A percentile compares a stretch with the other conserved stretches of the same genome.
Evolutionary conservation across 164 flowering plant species (phyloP).

Genomic region (Platanus orientalis): DNA sequence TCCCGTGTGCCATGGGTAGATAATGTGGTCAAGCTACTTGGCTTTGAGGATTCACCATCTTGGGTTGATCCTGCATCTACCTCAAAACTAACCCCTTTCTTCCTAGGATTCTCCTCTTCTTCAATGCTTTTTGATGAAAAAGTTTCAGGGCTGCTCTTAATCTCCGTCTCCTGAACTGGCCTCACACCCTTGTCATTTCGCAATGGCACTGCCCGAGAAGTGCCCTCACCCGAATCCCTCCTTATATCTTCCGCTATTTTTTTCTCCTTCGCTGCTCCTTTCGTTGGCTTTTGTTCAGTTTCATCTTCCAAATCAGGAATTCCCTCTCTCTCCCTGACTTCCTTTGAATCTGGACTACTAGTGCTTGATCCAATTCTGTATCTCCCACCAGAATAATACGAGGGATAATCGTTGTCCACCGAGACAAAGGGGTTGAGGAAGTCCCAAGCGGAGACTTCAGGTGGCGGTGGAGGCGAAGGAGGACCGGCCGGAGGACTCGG

Average conservation of each 20-base stretch:
- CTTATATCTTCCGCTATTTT: constrained; percentile 20
- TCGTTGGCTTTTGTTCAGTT: constrained; percentile 42
- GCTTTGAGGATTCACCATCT: constrained; percentile 46
- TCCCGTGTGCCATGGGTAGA: constrained; percentile 51
- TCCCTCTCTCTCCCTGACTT: constrained; percentile 89
- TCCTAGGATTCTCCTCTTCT: neutral
- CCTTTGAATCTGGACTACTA: constrained; percentile 81
- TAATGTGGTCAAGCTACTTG: constrained; percentile 39
- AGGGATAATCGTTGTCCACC: constrained; percentile 29
- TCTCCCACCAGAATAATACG: constrained; percentile 22
- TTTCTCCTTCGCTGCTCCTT: constrained; percentile 28
- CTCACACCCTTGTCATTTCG: neutral
- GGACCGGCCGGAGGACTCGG: constrained; percentile 17
- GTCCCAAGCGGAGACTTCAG: constrained; percentile 73
- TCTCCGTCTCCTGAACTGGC: neutral
- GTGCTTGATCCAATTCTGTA: constrained; percentile 45
- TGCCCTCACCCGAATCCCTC: constrained; percentile 24
- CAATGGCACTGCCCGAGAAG: constrained; percentile 5
- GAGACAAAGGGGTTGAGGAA: constrained; percentile 65
- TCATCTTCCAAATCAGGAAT: constrained; percentile 98
- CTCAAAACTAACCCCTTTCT: constrained; percentile 4
- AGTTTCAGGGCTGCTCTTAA: neutral
- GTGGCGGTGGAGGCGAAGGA: constrained; percentile 70
- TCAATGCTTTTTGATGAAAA: neutral
- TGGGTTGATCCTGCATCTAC: neutral